A percentile compares a stretch with the other conserved stretches of the same genome.
phyloP scores from a whole-genome alignment of 2,329 filamentous ascomycete genomes.

The Torrubiella hemipterigena region DNA sequence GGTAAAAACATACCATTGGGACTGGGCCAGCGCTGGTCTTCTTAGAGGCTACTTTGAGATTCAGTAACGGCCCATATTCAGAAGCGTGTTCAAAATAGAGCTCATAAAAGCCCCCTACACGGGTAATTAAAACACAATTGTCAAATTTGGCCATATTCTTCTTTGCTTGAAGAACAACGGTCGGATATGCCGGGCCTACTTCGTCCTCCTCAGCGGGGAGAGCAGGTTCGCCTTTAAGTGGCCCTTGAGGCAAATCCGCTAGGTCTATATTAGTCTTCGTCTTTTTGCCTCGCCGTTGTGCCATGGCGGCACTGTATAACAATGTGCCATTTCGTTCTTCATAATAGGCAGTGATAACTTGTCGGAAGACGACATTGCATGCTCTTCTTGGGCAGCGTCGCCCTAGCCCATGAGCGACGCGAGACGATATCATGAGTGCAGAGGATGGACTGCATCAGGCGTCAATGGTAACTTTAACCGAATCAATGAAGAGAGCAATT shows the following conservation, averaged over 20 bases:
- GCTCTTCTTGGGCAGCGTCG: no score
- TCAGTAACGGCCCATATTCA: slow-evolving; percentile 73
- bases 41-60: slow-evolving; percentile 74
- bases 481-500: no score
- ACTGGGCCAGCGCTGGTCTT: slow-evolving; percentile 70
- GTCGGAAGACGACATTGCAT: no score
- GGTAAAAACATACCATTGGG: slow-evolving; percentile 55
- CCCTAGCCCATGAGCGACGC: no score
- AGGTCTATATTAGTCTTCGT: slow-evolving; percentile 41
- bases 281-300: slow-evolving; percentile 35
- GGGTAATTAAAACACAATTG: slow-evolving; percentile 82
- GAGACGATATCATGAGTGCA: no score
- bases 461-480: no score
- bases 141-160: slow-evolving; percentile 85
- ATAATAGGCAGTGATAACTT: no score
- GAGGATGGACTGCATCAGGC: no score
- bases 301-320: no score
- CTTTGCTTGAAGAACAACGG: slow-evolving; percentile 76
- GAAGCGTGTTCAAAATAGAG: slow-evolving; percentile 95
- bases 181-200: slow-evolving; percentile 54
- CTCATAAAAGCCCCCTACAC: slow-evolving; percentile 95
- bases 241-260: slow-evolving; percentile 45
- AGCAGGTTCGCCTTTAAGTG: slow-evolving; percentile 18
- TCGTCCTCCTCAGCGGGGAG: slow-evolving; percentile 23
- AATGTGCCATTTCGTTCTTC: no score